Conservation (phyloP, 2,329 filamentous ascomycete species). For the Sarocladiaceae sp. region DNA sequence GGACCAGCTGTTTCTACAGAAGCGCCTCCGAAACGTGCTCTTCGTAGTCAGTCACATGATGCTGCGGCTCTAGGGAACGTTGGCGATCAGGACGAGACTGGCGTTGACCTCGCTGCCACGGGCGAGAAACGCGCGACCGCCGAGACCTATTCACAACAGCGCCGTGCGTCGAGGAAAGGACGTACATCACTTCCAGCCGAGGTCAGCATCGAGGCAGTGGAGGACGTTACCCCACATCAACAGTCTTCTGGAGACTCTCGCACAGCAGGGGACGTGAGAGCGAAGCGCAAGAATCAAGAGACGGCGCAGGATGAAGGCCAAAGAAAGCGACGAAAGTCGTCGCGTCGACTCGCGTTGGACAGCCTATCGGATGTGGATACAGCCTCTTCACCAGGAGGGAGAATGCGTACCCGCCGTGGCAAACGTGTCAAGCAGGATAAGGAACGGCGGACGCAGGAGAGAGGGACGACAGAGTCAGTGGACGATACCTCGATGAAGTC, state of each 20-base stretch:
- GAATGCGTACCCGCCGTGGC: neutral
- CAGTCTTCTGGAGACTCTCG: no score
- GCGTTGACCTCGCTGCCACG: no score
- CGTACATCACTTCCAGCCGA: no score
- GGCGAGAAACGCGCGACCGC: no score
- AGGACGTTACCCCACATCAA: no score
- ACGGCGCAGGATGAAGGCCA: neutral
- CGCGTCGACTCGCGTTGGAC: no score
- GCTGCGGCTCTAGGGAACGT: neutral
- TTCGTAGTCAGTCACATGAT: conserved; percentile 3
- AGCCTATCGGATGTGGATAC: neutral
- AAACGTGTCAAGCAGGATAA: neutral
- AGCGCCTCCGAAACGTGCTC: conserved; percentile 13
- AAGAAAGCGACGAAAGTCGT: neutral
- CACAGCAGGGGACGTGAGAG: neutral
- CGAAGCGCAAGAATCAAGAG: neutral
- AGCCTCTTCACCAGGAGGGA: neutral
- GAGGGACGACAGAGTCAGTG: neutral
- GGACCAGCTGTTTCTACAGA: conserved; percentile 12
- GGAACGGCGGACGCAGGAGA: neutral
- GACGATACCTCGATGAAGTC: neutral
- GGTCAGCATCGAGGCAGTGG: no score
- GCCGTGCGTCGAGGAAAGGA: no score
- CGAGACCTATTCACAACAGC: no score
- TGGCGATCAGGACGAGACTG: neutral